A percentile compares a stretch with the other conserved stretches of the same genome.
Conservation (phyloP, 1,139 yeast species). For the Blastobotrys buckinghamii region DNA sequence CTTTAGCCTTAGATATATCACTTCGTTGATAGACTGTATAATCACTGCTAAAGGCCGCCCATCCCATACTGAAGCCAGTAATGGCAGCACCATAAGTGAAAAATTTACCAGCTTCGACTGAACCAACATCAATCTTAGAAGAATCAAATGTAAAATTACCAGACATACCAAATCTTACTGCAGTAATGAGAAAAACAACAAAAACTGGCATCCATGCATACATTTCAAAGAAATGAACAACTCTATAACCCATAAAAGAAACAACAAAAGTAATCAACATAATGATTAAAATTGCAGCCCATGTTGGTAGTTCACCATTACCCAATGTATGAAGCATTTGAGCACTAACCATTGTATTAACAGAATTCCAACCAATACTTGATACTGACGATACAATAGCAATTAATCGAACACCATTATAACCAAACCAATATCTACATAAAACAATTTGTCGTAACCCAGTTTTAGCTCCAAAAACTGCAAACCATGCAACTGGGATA, state of each 20-base stretch:
- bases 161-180: slow-evolving; percentile 67
- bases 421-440: slow-evolving; percentile 74
- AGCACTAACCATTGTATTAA: slow-evolving; percentile 85
- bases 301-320: slow-evolving; percentile 63
- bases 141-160: slow-evolving; percentile 45
- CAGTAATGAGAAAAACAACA: slow-evolving; percentile 65
- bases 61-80: slow-evolving; percentile 90
- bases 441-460: slow-evolving; percentile 87
- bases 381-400: slow-evolving; percentile 57
- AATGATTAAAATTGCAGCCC: slow-evolving; percentile 85
- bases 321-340: slow-evolving; percentile 77
- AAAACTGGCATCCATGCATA: slow-evolving; percentile 86
- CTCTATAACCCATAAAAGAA: slow-evolving; percentile 81
- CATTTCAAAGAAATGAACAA: slow-evolving; percentile 76
- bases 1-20: slow-evolving; percentile 49
- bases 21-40: slow-evolving; percentile 81
- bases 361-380: slow-evolving; percentile 97
- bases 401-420: slow-evolving; percentile 67
- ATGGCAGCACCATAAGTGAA: slow-evolving; percentile 80
- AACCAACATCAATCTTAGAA: slow-evolving; percentile 39
- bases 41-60: slow-evolving; percentile 92
- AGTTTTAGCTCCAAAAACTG: slow-evolving; percentile 77
- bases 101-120: slow-evolving; percentile 60
- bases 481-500: slow-evolving; percentile 73
- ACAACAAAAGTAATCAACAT: slow-evolving; percentile 63